Percentiles rank a stretch among this genome's conserved stretches.
Evolutionary conservation across 1,284 basidiomycete species (phyloP).

Genomic region (Irpex sp.): DNA sequence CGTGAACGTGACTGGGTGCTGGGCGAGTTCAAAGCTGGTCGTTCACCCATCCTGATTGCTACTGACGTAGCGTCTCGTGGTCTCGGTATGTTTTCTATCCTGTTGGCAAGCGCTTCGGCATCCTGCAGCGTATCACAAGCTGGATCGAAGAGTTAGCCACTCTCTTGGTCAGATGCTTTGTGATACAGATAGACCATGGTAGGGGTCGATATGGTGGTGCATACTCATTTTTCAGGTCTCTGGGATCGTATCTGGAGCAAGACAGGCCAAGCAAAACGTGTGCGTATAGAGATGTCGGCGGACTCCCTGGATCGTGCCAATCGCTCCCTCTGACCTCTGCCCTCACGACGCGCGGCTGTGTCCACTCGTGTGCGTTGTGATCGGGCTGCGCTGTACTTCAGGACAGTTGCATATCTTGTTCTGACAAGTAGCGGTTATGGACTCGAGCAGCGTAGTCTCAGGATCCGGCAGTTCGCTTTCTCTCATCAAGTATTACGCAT

Average conservation of each 20-base stretch:
- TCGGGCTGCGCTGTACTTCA: slow-evolving; percentile 27
- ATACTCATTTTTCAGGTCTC: slow-evolving; percentile 34
- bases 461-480: slow-evolving; percentile 27
- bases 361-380: slow-evolving; percentile 22
- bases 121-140: slow-evolving; percentile 22
- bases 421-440: slow-evolving; percentile 44
- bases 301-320: slow-evolving; percentile 35
- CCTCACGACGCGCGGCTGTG: slow-evolving; percentile 28
- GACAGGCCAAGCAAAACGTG: slow-evolving; percentile 44
- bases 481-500: slow-evolving; percentile 34
- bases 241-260: slow-evolving; percentile 48
- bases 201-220: slow-evolving; percentile 16
- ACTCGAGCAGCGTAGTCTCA: slow-evolving; percentile 31
- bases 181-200: slow-evolving; percentile 14
- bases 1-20: slow-evolving; percentile 99
- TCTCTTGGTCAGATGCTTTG: slow-evolving; percentile 2
- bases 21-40: slow-evolving; percentile 96
- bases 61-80: slow-evolving; percentile 98
- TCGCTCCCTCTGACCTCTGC: slow-evolving; percentile 35
- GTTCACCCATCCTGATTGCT: slow-evolving; percentile 97
- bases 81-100: slow-evolving; percentile 83
- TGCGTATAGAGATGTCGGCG: slow-evolving; percentile 40
- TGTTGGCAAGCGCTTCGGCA: slow-evolving; percentile 31
- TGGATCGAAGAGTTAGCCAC: background rate
- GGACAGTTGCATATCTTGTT: slow-evolving; percentile 42